Conservation (phyloP, 169 alveolate genomes). For the Condylostoma magnum region DNA sequence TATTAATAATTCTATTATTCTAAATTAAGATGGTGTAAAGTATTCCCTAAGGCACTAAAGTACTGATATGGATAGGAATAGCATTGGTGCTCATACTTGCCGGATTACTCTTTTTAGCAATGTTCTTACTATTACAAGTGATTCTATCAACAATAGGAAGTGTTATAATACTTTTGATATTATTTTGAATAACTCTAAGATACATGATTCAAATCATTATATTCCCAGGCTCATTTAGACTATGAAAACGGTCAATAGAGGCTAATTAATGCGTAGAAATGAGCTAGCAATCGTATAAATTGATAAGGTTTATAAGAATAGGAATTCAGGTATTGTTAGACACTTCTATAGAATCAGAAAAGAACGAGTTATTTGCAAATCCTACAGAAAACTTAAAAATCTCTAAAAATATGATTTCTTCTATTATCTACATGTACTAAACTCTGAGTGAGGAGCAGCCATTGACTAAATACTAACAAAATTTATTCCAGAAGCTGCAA, state of each 20-base stretch:
- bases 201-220: not conserved
- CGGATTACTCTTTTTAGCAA: no score
- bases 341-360: not conserved
- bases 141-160: constrained; percentile 26
- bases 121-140: no score
- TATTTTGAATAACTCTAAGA: not conserved
- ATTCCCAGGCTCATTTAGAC: constrained; percentile 25
- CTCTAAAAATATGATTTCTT: not conserved
- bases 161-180: not conserved
- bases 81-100: no score
- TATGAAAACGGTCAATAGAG: constrained; percentile 23
- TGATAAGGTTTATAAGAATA: not conserved
- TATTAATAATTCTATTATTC: no score
- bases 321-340: not conserved
- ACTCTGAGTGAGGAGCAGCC: not conserved
- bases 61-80: no score
- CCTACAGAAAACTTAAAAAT: not conserved
- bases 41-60: no score
- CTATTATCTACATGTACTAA: not conserved
- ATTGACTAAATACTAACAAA: not conserved
- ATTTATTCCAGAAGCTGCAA: not conserved
- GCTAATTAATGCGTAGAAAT: constrained; percentile 4
- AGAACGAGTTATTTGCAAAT: not conserved
- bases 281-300: not conserved
- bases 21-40: no score